A percentile compares a stretch with the other conserved stretches of the same genome.
Evolutionary conservation across 225 moss, liverwort and hornwort species (phyloP).

Genomic region (Bryum argenteum): DNA sequence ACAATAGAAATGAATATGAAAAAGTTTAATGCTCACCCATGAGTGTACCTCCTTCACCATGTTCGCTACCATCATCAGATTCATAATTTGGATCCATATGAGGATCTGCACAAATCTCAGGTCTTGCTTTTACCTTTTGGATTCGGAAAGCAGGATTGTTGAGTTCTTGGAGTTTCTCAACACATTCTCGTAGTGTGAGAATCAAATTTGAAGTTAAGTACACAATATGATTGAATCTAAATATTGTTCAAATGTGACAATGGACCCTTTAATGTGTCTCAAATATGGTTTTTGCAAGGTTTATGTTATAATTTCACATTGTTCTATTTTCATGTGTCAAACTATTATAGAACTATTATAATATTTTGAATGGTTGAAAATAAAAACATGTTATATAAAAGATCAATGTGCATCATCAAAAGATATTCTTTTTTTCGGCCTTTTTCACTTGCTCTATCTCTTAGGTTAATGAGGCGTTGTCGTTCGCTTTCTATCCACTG

Average conservation of each 20-base stretch:
- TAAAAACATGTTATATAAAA: neutral
- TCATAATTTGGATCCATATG: constrained; percentile 91
- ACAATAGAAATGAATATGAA: neutral
- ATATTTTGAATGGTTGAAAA: too few species aligned
- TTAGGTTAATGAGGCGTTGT: constrained; percentile 77
- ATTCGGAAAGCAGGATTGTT: constrained; percentile 73
- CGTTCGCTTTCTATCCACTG: constrained; percentile 91
- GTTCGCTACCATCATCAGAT: constrained; percentile 62
- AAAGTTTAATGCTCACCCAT: neutral
- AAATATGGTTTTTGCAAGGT: too few species aligned
- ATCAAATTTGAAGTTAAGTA: constrained; percentile 3
- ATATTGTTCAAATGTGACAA: neutral
- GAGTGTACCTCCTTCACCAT: constrained; percentile 34
- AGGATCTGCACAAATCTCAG: constrained; percentile 65
- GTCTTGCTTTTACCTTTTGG: constrained; percentile 66
- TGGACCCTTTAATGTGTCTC: too few species aligned
- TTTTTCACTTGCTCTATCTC: constrained; percentile 94
- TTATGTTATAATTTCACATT: too few species aligned
- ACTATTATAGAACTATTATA: too few species aligned
- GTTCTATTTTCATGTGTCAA: too few species aligned
- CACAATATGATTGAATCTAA: neutral
- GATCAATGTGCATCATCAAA: fast-evolving
- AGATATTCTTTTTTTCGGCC: constrained; percentile 97
- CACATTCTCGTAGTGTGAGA: constrained; percentile 81
- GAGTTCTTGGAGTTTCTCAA: constrained; percentile 90